These are phyloP conservation scores for Diaporthe aspalathi DNA, from an alignment of 2,329 filamentous ascomycete genomes.

Conservation along the genomic window DNA sequence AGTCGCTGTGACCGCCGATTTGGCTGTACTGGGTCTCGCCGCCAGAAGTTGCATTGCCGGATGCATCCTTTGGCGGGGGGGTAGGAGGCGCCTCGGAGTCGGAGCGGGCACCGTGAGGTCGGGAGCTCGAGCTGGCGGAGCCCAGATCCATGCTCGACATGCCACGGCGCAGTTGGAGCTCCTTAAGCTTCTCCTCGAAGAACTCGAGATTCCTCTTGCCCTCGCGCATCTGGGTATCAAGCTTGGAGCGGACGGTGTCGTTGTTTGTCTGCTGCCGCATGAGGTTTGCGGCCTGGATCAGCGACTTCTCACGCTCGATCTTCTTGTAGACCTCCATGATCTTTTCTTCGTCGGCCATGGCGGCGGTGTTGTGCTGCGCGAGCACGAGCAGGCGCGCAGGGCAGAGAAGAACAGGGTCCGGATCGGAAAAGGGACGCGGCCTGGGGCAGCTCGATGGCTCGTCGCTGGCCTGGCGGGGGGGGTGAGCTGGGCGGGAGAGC, in stretches of 20 bases:
- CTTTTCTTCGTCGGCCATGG: conserved; percentile 73
- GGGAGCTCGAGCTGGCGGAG: conserved; percentile 54
- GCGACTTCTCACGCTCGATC: conserved; percentile 96
- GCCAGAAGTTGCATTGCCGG: conserved; percentile 41
- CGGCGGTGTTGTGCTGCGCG: conserved; percentile 50
- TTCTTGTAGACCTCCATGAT: conserved; percentile 90
- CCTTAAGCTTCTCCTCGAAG: conserved; percentile 90
- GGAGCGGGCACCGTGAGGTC: conserved; percentile 58
- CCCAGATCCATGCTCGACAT: conserved; percentile 75
- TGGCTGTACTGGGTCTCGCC: conserved; percentile 60
- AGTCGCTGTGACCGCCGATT: conserved; percentile 73
- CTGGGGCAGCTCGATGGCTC: background rate
- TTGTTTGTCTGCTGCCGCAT: conserved; percentile 98
- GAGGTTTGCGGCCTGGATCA: conserved; percentile 92
- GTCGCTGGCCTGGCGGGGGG: conserved; percentile 11
- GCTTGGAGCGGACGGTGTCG: conserved; percentile 86
- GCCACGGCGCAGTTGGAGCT: conserved; percentile 84
- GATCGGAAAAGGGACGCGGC: conserved; percentile 4
- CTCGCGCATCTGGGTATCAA: conserved; percentile 95
- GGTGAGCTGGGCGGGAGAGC: conserved; percentile 9
- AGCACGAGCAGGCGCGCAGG: conserved; percentile 39
- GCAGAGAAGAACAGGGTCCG: conserved; percentile 3
- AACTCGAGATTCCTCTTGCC: conserved; percentile 94
- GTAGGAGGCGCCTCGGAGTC: conserved; percentile 63
- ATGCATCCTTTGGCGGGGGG: conserved; percentile 80